Percentiles rank a stretch among this genome's conserved stretches.
Evolutionary conservation across 441 rosid genomes (phyloP).

Genomic region (Dalechampia spathulata): DNA sequence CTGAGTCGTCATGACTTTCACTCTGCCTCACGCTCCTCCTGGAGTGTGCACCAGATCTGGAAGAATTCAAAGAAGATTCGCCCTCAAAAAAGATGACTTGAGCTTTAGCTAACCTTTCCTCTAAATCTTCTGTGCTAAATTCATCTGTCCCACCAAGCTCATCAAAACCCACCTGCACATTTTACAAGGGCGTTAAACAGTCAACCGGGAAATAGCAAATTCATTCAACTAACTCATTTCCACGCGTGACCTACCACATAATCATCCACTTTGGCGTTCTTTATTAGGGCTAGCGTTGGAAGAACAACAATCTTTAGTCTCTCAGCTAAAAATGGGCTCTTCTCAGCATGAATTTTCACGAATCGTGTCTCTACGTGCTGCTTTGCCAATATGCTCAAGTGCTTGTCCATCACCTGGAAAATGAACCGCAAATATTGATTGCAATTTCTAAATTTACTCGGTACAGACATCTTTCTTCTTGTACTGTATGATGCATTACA

Average conservation of each 20-base stretch:
- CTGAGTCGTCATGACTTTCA: slow-evolving; percentile 52
- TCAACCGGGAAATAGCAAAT: neutral
- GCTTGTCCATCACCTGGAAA: slow-evolving; percentile 90
- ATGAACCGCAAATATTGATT: slow-evolving; percentile 20
- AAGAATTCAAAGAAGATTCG: slow-evolving; percentile 39
- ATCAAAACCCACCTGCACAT: slow-evolving; percentile 77
- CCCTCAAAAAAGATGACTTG: slow-evolving; percentile 75
- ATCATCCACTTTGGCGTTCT: slow-evolving; percentile 96
- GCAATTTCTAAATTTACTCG: neutral
- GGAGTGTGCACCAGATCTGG: slow-evolving; percentile 35
- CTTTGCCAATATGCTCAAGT: slow-evolving; percentile 71
- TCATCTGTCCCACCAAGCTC: slow-evolving; percentile 93
- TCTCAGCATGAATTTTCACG: slow-evolving; percentile 89
- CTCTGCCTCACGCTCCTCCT: slow-evolving; percentile 75
- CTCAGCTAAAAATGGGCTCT: slow-evolving; percentile 92
- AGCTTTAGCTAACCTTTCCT: slow-evolving; percentile 83
- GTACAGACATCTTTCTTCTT: neutral
- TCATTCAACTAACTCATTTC: too few species aligned
- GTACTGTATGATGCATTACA: too few species aligned
- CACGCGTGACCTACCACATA: slow-evolving; percentile 54
- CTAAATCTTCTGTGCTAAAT: slow-evolving; percentile 83
- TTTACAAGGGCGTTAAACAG: neutral
- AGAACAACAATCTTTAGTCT: slow-evolving; percentile 82
- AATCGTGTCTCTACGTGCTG: slow-evolving; percentile 91
- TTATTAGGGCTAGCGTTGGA: slow-evolving; percentile 88